These are phyloP conservation scores for Gossypium stocksii DNA, from an alignment of 345 rosid species.

Conservation along the genomic window DNA sequence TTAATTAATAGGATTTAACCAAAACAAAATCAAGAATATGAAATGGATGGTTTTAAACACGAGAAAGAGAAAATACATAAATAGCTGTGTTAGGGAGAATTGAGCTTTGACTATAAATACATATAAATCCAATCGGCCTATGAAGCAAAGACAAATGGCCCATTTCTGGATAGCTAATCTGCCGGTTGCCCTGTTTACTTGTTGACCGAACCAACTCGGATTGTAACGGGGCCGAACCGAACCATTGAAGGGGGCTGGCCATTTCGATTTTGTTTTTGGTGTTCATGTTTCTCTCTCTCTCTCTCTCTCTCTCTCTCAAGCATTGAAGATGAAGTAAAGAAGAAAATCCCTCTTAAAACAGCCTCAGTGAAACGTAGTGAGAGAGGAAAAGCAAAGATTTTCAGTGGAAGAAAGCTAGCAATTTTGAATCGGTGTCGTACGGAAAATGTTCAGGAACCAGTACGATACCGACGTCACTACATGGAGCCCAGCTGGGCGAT, in stretches of 20 bases:
- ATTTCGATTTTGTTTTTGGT: not conserved
- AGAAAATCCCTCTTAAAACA: constrained; percentile 19
- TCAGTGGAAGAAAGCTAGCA: not conserved
- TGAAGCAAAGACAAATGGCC: not conserved
- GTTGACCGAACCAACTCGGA: not conserved
- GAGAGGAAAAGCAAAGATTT: not conserved
- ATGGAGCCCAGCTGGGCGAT: constrained; percentile 96
- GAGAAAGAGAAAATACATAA: too few relatives aligned
- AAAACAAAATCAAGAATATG: too few relatives aligned
- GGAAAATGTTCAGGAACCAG: constrained; percentile 78
- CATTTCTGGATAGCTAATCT: too few relatives aligned
- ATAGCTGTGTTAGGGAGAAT: too few relatives aligned
- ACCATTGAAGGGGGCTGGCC: not conserved
- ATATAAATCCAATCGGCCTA: not conserved
- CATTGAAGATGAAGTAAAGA: constrained; percentile 24
- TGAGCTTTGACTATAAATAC: not conserved
- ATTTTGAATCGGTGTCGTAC: constrained; percentile 1
- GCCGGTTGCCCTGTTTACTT: not conserved
- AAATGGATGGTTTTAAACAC: too few relatives aligned
- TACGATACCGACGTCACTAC: constrained; percentile 98
- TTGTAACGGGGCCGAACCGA: not conserved
- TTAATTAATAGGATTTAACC: too few relatives aligned
- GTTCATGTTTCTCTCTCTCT: not conserved
- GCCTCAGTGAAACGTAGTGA: not conserved
- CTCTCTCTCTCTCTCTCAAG: not conserved